Conservation (phyloP, 2,329 filamentous ascomycete genomes). For the Colletotrichum musae region DNA sequence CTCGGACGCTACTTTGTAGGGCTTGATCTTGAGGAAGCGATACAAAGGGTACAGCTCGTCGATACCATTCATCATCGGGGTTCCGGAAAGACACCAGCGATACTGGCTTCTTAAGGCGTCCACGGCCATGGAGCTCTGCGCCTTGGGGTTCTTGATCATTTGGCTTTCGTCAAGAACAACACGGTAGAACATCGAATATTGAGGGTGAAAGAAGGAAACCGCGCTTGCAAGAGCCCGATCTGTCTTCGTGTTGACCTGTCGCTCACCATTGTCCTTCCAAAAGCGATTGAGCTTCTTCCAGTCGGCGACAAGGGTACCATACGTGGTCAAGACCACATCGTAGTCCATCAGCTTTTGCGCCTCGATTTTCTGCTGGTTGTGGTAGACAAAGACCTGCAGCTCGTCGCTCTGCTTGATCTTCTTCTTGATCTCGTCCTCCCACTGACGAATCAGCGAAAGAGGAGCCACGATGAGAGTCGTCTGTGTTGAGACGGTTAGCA, state of each 20-base stretch:
- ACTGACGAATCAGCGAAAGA: constrained; percentile 85
- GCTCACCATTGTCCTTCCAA: constrained; percentile 60
- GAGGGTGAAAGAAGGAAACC: constrained; percentile 73
- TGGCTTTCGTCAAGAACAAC: constrained; percentile 86
- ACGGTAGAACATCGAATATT: constrained; percentile 73
- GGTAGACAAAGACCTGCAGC: constrained; percentile 78
- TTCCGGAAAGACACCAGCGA: constrained; percentile 84
- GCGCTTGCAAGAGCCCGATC: constrained; percentile 53
- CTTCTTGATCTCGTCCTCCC: constrained; percentile 82
- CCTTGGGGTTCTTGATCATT: constrained; percentile 81
- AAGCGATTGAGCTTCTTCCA: constrained; percentile 67
- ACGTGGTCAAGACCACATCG: constrained; percentile 86
- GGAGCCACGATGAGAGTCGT: constrained; percentile 89
- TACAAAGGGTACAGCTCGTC: constrained; percentile 84
- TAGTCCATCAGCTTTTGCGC: constrained; percentile 75
- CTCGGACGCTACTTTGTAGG: constrained; percentile 75
- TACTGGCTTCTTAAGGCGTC: constrained; percentile 68
- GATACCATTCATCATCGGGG: constrained; percentile 90
- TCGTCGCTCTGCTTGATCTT: constrained; percentile 74
- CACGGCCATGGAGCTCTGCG: constrained; percentile 67
- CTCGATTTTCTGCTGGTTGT: constrained; percentile 68
- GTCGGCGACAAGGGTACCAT: constrained; percentile 79
- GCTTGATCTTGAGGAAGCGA: constrained; percentile 81
- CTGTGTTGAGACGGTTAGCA: constrained; percentile 51
- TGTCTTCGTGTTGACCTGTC: constrained; percentile 53